Conservation (phyloP, 2,329 filamentous ascomycete species). For the Phialocephala subalpina region DNA sequence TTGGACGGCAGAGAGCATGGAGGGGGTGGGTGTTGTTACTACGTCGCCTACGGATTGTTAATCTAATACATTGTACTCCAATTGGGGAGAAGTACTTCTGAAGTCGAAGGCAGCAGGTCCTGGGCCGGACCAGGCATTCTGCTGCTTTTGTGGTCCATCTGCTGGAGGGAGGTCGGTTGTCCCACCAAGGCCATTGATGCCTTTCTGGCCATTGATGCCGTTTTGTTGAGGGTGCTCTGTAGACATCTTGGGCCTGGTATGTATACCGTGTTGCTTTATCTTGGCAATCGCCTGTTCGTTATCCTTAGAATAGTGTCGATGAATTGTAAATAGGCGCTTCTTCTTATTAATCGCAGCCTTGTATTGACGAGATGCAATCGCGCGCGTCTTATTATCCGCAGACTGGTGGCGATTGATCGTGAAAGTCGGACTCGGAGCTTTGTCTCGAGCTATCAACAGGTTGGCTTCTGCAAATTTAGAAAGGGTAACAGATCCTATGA, state of each 20-base stretch:
- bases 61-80: neutral
- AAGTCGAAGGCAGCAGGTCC: slow-evolving; percentile 46
- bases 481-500: no score
- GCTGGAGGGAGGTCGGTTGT: slow-evolving; percentile 25
- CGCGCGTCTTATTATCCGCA: no score
- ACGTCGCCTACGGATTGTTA: slow-evolving; percentile 62
- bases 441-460: no score
- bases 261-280: no score
- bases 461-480: no score
- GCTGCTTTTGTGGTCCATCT: slow-evolving; percentile 24
- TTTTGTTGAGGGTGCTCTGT: neutral
- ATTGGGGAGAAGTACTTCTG: slow-evolving; percentile 37
- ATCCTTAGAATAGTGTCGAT: no score
- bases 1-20: slow-evolving; percentile 84
- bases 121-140: slow-evolving; percentile 42
- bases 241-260: neutral
- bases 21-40: slow-evolving; percentile 77
- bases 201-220: slow-evolving; percentile 2
- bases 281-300: no score
- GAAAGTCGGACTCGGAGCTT: neutral
- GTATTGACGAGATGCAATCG: no score
- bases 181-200: slow-evolving; percentile 24
- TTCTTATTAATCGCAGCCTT: no score
- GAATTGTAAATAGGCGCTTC: no score
- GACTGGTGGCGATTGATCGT: no score